Evolutionary conservation across 371 early-diverging fungal genomes (phyloP).

Genomic region (Paraphysoderma sedebokerense): DNA sequence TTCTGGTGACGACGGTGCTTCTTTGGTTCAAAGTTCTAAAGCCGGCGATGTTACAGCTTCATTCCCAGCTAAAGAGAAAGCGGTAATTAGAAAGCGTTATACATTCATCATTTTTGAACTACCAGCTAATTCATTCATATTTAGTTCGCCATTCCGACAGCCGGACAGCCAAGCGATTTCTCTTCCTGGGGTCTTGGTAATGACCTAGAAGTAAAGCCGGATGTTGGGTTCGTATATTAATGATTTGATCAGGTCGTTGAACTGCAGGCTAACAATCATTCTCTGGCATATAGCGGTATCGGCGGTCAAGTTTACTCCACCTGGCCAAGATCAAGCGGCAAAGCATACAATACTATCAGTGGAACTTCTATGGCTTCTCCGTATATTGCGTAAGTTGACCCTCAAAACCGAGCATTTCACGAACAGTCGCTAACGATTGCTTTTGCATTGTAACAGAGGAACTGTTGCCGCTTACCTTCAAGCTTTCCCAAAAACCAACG

Average conservation of each 20-base stretch:
- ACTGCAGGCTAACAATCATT: too few species aligned
- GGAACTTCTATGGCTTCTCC: slow-evolving; percentile 29
- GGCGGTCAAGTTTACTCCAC: too few species aligned
- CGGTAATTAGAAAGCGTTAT: too few species aligned
- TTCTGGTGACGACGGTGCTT: neutral
- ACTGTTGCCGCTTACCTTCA: slow-evolving; percentile 5
- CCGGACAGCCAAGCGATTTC: slow-evolving; percentile 28
- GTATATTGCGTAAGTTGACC: slow-evolving; percentile 32
- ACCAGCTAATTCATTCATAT: too few species aligned
- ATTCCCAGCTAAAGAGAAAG: neutral
- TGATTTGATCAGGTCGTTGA: too few species aligned
- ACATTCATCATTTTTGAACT: too few species aligned
- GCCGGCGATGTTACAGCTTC: neutral
- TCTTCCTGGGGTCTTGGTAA: slow-evolving; percentile 53
- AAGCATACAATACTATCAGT: slow-evolving; percentile 5
- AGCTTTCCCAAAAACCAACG: slow-evolving; percentile 2
- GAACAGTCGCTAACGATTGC: slow-evolving; percentile 47
- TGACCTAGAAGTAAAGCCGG: slow-evolving; percentile 46
- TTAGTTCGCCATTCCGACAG: slow-evolving; percentile 16
- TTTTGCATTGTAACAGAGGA: slow-evolving; percentile 25
- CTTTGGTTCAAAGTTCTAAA: neutral
- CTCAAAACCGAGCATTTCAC: too few species aligned
- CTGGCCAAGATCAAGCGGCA: too few species aligned
- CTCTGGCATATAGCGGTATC: too few species aligned
- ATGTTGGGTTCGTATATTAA: slow-evolving; percentile 3